Base-by-base conservation (phyloP, 768 basidiomycete genomes). In the Suillus cothurnatus region DNA sequence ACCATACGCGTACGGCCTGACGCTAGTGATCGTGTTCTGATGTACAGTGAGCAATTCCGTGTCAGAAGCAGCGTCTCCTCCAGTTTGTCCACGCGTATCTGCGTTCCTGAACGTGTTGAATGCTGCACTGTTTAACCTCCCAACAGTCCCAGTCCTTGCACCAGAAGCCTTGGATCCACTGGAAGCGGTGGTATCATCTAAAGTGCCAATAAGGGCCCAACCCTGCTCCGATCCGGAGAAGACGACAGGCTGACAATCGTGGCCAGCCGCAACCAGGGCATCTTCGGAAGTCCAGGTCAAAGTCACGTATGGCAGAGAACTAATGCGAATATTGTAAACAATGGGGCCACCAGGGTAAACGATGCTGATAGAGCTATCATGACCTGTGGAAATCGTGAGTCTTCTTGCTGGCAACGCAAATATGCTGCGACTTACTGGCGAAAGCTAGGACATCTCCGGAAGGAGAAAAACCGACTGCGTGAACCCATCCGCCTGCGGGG, bases 11-110 rank as follows among this genome's bases (percentile, higher is more conserved):
- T 92, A 97, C 32, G 92, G 81, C 64, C 95, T 81, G 47, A 99
- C 83, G 69, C 84, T 90, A n/a, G 95, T 98, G 78, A 99, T 97
- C 43, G 96, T 97, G 81, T 99, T 99, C 84, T 99, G 97, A 74
- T 99, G 97, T 59, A 97, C 85, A 17, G 97, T 99, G 72, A 85
- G 80, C 61, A 97, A 79, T 74, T 96, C 93, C 4, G 92, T 93
- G 71, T 91, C 88, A 6, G 77, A 74, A 4, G 78, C 69, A 1
- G 72, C 70, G 0, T 79, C 78, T 12, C 72, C 71, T 8, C 75
- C 74, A 7, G 77, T 72, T 9, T 75, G 76, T 12, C 81, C 90
- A 59, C 95, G 88, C 62, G 85, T 87, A 73, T 98, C 97, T 21
- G 97, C 97, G 67, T 93, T 88, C 41, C 89, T 86, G 86, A 99